A percentile compares a stretch with the other conserved stretches of the same genome.
phyloP scores from a whole-genome alignment of 371 early-diverging fungal species.

The Phascolomyces articulosus region DNA sequence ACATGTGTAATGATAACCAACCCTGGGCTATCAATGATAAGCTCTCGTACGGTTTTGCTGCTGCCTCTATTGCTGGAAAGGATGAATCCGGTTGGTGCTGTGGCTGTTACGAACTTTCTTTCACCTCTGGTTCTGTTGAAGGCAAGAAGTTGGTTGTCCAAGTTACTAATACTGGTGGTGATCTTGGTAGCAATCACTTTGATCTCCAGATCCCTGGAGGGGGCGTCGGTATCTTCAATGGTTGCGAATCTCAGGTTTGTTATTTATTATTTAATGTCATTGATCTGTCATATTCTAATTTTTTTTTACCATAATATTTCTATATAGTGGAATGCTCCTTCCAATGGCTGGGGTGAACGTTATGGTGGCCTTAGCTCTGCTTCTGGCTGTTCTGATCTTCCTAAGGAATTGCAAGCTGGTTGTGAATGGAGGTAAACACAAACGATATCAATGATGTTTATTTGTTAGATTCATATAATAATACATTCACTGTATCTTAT shows the following conservation, averaged over 20 bases:
- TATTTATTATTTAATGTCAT: neutral
- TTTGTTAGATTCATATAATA: neutral
- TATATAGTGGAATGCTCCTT: conserved; percentile 28
- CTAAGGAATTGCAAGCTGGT: conserved; percentile 41
- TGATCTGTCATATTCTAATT: neutral
- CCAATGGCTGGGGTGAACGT: conserved; percentile 41
- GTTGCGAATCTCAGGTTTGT: conserved; percentile 27
- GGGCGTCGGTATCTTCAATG: conserved; percentile 52
- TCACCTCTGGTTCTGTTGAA: conserved; percentile 32
- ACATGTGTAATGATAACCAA: conserved; percentile 50
- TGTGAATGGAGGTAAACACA: conserved; percentile 35
- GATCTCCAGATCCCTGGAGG: conserved; percentile 56
- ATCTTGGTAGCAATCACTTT: conserved; percentile 43
- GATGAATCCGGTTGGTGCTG: conserved; percentile 43
- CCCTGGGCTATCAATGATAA: conserved; percentile 43
- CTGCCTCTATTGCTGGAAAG: conserved; percentile 33
- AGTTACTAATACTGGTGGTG: conserved; percentile 51
- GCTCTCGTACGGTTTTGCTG: conserved; percentile 53
- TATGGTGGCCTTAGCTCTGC: conserved; percentile 41
- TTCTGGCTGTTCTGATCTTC: conserved; percentile 33
- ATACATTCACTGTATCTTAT: too few species aligned
- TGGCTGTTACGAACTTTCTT: conserved; percentile 49
- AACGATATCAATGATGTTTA: neutral
- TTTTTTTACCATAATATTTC: too few species aligned
- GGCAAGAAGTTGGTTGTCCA: conserved; percentile 54